Evolutionary conservation across 2,329 filamentous ascomycete species (phyloP).

Genomic region (Fusarium circinatum): DNA sequence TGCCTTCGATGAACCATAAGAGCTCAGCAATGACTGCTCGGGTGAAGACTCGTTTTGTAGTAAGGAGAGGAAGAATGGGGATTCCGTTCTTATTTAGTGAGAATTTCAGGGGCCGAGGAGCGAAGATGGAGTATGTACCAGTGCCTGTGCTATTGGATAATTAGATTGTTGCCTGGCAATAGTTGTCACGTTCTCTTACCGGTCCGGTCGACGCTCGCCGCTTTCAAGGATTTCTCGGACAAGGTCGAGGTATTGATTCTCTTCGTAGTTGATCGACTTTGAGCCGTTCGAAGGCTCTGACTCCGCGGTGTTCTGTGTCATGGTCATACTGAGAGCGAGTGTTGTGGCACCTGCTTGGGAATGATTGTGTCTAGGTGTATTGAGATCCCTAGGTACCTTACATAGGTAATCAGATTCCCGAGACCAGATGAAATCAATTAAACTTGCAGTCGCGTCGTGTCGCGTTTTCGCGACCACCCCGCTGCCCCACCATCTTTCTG

Average conservation of each 20-base stretch:
- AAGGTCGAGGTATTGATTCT: conserved; percentile 92
- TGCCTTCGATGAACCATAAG: conserved; percentile 92
- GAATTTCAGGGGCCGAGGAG: conserved; percentile 88
- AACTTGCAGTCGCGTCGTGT: conserved; percentile 19
- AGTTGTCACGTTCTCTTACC: conserved; percentile 58
- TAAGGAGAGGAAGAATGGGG: conserved; percentile 88
- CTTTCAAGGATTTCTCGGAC: conserved; percentile 83
- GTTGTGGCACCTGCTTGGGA: not conserved
- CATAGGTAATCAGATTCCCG: not conserved
- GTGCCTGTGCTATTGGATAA: conserved; percentile 79
- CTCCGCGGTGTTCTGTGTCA: conserved; percentile 15
- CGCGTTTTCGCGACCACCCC: conserved; percentile 15
- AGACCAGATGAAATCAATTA: conserved; percentile 28
- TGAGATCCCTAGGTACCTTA: not conserved
- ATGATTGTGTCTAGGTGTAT: not conserved
- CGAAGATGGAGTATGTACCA: conserved; percentile 90
- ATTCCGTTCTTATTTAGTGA: conserved; percentile 71
- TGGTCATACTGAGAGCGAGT: conserved; percentile 27
- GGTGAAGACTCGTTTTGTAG: conserved; percentile 95
- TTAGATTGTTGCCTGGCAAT: conserved; percentile 1
- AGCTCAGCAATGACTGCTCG: conserved; percentile 91
- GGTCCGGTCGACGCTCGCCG: conserved; percentile 90
- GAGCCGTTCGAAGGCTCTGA: conserved; percentile 23
- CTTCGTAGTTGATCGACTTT: conserved; percentile 70
- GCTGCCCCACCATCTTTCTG: not conserved